These are phyloP conservation scores for Erysiphe pulchra DNA, from an alignment of 2,329 filamentous ascomycete species.

Conservation along the genomic window DNA sequence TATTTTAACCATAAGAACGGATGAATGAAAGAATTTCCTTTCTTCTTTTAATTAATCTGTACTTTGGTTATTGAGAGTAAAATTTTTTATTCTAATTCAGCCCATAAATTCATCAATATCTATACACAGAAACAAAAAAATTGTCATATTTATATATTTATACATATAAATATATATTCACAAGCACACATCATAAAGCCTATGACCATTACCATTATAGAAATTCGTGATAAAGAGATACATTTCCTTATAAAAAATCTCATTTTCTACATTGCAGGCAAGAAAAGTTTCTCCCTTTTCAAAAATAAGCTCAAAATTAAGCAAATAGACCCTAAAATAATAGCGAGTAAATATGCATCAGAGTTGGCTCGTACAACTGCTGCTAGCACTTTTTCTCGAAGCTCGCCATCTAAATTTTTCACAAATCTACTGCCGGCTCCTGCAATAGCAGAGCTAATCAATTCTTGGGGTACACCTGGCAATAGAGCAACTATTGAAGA, in stretches of 20 bases:
- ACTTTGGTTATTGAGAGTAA: no score
- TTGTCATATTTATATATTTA: no score
- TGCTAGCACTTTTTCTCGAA: constrained; percentile 8
- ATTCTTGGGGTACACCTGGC: constrained; percentile 7
- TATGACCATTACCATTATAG: no score
- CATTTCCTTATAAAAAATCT: background rate
- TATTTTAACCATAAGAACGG: no score
- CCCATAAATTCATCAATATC: no score
- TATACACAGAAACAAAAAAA: no score
- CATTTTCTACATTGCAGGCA: constrained; percentile 2
- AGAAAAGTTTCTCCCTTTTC: constrained; percentile 15
- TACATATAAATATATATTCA: no score
- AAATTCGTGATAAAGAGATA: no score
- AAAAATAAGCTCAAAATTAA: constrained; percentile 13
- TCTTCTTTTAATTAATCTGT: no score
- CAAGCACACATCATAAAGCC: no score
- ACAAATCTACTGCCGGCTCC: constrained; percentile 9
- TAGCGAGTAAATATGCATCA: constrained; percentile 13
- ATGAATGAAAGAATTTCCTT: no score
- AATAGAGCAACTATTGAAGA: constrained; percentile 11
- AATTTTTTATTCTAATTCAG: no score
- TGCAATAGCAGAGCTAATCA: constrained; percentile 12
- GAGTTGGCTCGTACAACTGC: constrained; percentile 14
- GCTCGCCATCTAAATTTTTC: constrained; percentile 2
- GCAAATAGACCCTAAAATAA: constrained; percentile 13